Conservation (phyloP, 352 stramenopile genomes). For the Aphanomyces astaci region DNA sequence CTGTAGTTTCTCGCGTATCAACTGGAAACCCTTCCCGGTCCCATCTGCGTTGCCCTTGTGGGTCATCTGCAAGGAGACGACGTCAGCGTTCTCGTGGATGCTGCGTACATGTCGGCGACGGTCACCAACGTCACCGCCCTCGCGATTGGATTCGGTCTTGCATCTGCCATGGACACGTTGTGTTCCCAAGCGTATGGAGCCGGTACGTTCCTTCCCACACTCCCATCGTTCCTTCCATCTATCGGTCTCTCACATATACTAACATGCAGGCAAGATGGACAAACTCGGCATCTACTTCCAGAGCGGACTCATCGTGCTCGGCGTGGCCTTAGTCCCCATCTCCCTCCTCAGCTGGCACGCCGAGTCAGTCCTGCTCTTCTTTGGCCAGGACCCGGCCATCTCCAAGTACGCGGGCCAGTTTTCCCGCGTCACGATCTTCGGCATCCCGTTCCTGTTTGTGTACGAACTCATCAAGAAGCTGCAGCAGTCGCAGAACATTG, state of each 20-base stretch:
- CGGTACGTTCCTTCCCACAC: conserved; percentile 35
- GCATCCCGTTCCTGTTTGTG: conserved; percentile 72
- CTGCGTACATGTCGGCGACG: conserved; percentile 57
- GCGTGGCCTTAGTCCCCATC: conserved; percentile 44
- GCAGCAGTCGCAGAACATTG: conserved; percentile 78
- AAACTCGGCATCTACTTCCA: conserved; percentile 84
- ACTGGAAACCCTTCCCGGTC: conserved; percentile 46
- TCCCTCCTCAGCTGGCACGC: conserved; percentile 74
- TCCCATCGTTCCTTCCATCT: background rate
- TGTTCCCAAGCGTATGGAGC: conserved; percentile 79
- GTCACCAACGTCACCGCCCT: conserved; percentile 77
- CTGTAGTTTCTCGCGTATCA: conserved; percentile 20
- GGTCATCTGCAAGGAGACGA: conserved; percentile 53
- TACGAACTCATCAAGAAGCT: conserved; percentile 85
- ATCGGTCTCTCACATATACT: background rate
- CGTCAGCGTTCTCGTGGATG: conserved; percentile 48
- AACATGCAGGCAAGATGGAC: conserved; percentile 26
- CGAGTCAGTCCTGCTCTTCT: conserved; percentile 41
- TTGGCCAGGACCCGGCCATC: conserved; percentile 60
- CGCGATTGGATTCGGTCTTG: conserved; percentile 63
- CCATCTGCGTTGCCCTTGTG: conserved; percentile 55
- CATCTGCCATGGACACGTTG: conserved; percentile 83
- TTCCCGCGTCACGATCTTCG: conserved; percentile 46
- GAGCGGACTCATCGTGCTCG: conserved; percentile 59
- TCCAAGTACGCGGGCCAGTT: conserved; percentile 62